A percentile compares a stretch with the other conserved stretches of the same genome.
Evolutionary conservation across 2,329 filamentous ascomycete species (phyloP).

Genomic region (Fusarium sp.): DNA sequence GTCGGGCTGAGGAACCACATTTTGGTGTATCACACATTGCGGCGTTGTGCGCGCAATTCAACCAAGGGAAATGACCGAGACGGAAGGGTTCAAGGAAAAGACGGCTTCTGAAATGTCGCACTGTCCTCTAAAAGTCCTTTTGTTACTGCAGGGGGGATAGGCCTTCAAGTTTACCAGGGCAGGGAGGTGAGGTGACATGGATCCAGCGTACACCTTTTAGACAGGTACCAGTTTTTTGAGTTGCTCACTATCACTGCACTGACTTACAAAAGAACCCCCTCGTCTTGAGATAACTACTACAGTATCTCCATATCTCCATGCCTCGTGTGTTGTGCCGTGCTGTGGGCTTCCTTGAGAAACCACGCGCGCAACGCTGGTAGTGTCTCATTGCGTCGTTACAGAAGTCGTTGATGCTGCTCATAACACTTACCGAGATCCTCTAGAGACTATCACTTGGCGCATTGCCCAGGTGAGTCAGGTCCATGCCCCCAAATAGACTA

Average conservation of each 20-base stretch:
- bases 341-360: not conserved
- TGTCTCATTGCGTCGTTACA: not conserved
- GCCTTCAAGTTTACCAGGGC: conserved; percentile 7
- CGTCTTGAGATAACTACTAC: not conserved
- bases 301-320: not conserved
- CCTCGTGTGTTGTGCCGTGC: not conserved
- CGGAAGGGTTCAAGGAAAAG: not conserved
- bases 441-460: not conserved
- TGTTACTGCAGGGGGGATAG: conserved; percentile 28
- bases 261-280: conserved; percentile 5
- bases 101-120: conserved; percentile 1
- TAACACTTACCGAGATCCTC: not conserved
- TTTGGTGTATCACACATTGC: not conserved
- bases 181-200: conserved; percentile 2
- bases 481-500: not conserved
- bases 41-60: not conserved
- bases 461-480: conserved; percentile 3
- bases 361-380: not conserved
- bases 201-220: not conserved
- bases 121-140: conserved; percentile 7
- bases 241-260: not conserved
- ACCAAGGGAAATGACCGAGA: not conserved
- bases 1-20: not conserved
- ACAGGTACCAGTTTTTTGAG: not conserved
- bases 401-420: not conserved